phyloP scores from a whole-genome alignment of 2,329 filamentous ascomycete species.

The Penicillium digitatum region DNA sequence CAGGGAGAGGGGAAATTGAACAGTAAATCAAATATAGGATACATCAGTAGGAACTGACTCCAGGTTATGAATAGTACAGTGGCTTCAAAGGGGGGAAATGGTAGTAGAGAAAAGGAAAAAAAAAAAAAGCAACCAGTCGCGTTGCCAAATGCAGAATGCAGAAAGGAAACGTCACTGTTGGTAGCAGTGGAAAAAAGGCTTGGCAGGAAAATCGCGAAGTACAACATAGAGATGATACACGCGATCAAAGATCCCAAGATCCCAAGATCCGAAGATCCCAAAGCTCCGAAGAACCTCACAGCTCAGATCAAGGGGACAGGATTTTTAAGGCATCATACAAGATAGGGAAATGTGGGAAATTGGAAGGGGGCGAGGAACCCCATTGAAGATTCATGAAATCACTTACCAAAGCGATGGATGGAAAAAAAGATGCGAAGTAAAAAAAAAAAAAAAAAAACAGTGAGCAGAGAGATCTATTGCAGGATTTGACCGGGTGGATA shows the following conservation, averaged over 20 bases:
- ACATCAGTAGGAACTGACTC: neutral
- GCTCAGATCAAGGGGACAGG: conserved; percentile 2
- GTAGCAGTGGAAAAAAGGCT: neutral
- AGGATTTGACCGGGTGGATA: conserved; percentile 18
- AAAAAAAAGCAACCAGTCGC: neutral
- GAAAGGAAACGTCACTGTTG: conserved; percentile 4
- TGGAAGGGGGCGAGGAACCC: neutral
- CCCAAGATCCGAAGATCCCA: neutral
- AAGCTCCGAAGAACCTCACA: neutral
- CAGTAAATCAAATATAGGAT: neutral
- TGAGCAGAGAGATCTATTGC: conserved; percentile 13
- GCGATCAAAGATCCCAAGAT: neutral
- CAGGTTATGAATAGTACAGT: neutral
- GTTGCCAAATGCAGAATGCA: neutral
- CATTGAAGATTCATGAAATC: neutral
- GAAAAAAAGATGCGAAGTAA: neutral
- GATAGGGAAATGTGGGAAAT: neutral
- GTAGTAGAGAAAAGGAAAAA: neutral
- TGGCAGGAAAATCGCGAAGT: conserved; percentile 1
- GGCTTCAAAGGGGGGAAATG: neutral
- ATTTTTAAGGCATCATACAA: neutral
- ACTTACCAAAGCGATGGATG: conserved; percentile 5
- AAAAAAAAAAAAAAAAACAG: neutral
- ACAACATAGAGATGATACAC: conserved; percentile 2
- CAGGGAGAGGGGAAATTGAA: neutral